Evolutionary conservation across 2,329 filamentous ascomycete genomes (phyloP).

Genomic region (Pseudocercospora crystallina): DNA sequence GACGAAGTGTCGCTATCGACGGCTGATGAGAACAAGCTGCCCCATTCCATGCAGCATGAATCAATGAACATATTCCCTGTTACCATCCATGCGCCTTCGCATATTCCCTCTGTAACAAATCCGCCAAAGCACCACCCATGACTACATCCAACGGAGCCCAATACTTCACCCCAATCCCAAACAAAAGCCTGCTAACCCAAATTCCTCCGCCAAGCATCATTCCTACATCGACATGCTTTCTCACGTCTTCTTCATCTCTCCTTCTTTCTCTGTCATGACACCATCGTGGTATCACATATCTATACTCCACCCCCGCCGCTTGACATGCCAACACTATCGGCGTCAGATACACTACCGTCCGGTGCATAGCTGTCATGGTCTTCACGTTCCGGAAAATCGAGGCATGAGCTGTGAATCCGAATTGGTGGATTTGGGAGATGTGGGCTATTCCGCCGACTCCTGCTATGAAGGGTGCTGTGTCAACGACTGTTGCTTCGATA

Average conservation of each 20-base stretch:
- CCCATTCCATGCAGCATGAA: not conserved
- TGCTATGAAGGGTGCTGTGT: constrained; percentile 31
- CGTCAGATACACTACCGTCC: constrained; percentile 22
- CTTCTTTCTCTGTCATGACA: constrained; percentile 31
- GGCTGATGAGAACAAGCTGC: constrained; percentile 15
- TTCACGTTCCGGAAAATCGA: constrained; percentile 30
- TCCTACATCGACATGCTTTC: constrained; percentile 32
- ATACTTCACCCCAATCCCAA: constrained; percentile 24
- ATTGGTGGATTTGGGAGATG: constrained; percentile 26
- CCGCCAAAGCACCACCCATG: constrained; percentile 32
- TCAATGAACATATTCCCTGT: not conserved
- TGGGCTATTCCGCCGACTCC: constrained; percentile 29
- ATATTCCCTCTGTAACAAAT: constrained; percentile 35
- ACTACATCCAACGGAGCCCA: constrained; percentile 33
- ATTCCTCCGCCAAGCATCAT: constrained; percentile 27
- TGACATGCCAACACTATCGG: constrained; percentile 28
- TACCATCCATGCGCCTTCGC: constrained; percentile 30
- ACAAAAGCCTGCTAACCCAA: constrained; percentile 26
- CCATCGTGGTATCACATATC: constrained; percentile 33
- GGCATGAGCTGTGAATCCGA: constrained; percentile 31
- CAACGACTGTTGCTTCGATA: constrained; percentile 31
- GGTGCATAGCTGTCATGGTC: constrained; percentile 32
- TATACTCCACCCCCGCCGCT: constrained; percentile 28
- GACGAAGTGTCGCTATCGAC: constrained; percentile 9
- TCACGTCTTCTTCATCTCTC: constrained; percentile 33